Conservation (phyloP, 805 yeast genomes). For the Osmozyma mogii region DNA sequence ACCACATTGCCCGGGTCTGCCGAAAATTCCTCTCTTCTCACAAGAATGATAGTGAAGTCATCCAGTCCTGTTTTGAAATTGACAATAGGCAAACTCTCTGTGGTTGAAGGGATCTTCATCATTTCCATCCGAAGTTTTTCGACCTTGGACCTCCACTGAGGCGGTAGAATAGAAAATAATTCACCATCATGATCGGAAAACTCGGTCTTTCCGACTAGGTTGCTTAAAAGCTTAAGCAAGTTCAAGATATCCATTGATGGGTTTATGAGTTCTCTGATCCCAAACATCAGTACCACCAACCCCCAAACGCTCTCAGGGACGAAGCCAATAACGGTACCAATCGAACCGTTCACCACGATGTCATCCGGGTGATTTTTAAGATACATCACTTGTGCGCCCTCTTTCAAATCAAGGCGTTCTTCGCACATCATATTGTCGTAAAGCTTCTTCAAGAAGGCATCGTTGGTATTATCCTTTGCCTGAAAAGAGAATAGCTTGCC, state of each 20-base stretch:
- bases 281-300: constrained; percentile 6
- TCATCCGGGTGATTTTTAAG: constrained; percentile 61
- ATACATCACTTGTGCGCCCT: constrained; percentile 79
- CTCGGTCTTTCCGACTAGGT: constrained; percentile 5
- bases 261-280: constrained; percentile 7
- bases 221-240: constrained; percentile 6
- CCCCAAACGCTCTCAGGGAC: constrained; percentile 13
- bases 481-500: constrained; percentile 37
- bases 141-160: constrained; percentile 8
- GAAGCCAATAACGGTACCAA: constrained; percentile 62
- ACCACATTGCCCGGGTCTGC: constrained; percentile 62
- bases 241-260: constrained; percentile 6
- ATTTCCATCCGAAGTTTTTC: constrained; percentile 7
- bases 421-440: constrained; percentile 70
- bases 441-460: constrained; percentile 23
- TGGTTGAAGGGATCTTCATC: constrained; percentile 2
- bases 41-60: constrained; percentile 26
- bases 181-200: constrained; percentile 4
- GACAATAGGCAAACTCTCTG: constrained; percentile 38
- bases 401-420: constrained; percentile 47
- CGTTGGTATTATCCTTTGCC: constrained; percentile 51
- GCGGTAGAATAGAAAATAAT: constrained; percentile 5
- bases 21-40: constrained; percentile 47
- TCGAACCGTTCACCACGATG: constrained; percentile 66
- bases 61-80: constrained; percentile 34